Evolutionary conservation across 2,329 filamentous ascomycete species (phyloP).

Genomic region (Lecanoromycetidae sp.): DNA sequence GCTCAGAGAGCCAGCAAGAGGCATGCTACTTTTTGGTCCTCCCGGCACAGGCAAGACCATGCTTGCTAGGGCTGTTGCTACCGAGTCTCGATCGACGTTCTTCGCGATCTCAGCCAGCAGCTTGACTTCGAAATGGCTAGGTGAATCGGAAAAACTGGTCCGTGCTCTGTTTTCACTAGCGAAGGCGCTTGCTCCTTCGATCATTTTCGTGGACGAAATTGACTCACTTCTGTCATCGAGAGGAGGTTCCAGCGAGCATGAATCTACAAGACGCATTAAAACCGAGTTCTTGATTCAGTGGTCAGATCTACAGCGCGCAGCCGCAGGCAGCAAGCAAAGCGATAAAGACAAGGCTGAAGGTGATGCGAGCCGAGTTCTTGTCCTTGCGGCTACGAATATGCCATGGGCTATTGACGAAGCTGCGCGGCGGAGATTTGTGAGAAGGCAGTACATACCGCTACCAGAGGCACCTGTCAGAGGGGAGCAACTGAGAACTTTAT

Average conservation of each 20-base stretch:
- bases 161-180: slow-evolving; percentile 83
- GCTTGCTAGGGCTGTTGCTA: slow-evolving; percentile 87
- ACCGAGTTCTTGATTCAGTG: slow-evolving; percentile 97
- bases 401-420: slow-evolving; percentile 98
- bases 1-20: slow-evolving; percentile 79
- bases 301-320: slow-evolving; percentile 85
- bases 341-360: slow-evolving; percentile 58
- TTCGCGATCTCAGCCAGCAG: slow-evolving; percentile 95
- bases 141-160: slow-evolving; percentile 93
- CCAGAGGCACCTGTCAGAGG: slow-evolving; percentile 74
- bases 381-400: slow-evolving; percentile 87
- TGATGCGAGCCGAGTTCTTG: slow-evolving; percentile 78
- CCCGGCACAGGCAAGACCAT: slow-evolving; percentile 99
- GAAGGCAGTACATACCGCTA: slow-evolving; percentile 89
- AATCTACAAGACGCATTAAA: slow-evolving; percentile 87
- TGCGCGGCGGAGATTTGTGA: slow-evolving; percentile 76
- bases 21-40: slow-evolving; percentile 92
- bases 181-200: slow-evolving; percentile 77
- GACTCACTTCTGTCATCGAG: slow-evolving; percentile 82
- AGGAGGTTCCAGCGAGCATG: slow-evolving; percentile 74
- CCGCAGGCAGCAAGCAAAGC: slow-evolving; percentile 64
- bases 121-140: slow-evolving; percentile 88
- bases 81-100: slow-evolving; percentile 87
- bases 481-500: slow-evolving; percentile 62
- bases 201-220: slow-evolving; percentile 98